Evolutionary conservation across 352 stramenopile species (phyloP).

Genomic region (Pythium dissotocum): DNA sequence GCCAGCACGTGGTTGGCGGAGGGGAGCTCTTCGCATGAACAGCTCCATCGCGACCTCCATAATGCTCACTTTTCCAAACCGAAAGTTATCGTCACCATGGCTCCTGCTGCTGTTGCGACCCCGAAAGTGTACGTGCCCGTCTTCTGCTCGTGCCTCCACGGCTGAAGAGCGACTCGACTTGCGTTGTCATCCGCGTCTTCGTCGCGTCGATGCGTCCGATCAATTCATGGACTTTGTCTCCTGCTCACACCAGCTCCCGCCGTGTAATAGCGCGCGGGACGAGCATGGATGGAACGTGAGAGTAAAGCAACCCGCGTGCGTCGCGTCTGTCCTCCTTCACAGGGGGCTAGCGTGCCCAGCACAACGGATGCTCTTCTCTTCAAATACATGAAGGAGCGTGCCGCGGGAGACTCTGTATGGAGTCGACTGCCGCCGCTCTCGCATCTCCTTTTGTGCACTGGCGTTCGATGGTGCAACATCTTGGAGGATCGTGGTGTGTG

Average conservation of each 20-base stretch:
- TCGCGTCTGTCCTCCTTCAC: too few species aligned
- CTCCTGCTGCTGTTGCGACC: conserved; percentile 50
- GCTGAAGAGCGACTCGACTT: conserved; percentile 8
- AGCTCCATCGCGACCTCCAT: not conserved
- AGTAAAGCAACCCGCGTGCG: conserved; percentile 57
- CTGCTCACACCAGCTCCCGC: conserved; percentile 17
- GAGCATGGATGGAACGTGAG: conserved; percentile 78
- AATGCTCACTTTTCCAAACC: conserved; percentile 83
- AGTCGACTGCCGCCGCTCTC: conserved; percentile 22
- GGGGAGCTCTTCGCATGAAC: conserved; percentile 5
- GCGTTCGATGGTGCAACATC: conserved; percentile 45
- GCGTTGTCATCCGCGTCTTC: not conserved
- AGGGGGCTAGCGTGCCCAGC: too few species aligned
- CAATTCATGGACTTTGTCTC: conserved; percentile 34
- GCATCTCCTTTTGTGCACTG: conserved; percentile 77
- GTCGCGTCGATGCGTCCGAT: conserved; percentile 7
- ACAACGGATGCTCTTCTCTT: conserved; percentile 70
- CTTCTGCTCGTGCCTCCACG: not conserved
- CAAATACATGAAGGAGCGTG: conserved; percentile 71
- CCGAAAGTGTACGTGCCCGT: conserved; percentile 70
- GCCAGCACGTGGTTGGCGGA: conserved; percentile 12
- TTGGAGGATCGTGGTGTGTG: conserved; percentile 86
- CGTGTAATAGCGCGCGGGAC: conserved; percentile 7
- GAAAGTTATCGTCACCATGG: conserved; percentile 82
- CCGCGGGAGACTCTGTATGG: not conserved